phyloP scores from a whole-genome alignment of 2,329 filamentous ascomycete species.

The Aspergillus sp. region DNA sequence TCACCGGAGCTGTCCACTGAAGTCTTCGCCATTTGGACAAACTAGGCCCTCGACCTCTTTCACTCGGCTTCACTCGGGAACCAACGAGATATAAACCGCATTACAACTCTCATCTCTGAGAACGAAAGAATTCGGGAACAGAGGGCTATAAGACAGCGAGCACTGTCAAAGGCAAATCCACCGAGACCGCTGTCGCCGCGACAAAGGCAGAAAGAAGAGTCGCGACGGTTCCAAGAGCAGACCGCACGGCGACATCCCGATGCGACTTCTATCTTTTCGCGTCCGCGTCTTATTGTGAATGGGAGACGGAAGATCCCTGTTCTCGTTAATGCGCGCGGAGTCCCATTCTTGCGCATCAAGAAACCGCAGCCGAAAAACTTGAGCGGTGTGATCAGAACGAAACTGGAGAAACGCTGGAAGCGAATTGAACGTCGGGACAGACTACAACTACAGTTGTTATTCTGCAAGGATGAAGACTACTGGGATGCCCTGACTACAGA shows the following conservation, averaged over 20 bases:
- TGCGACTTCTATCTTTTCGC: conserved; percentile 31
- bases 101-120: conserved; percentile 27
- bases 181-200: conserved; percentile 21
- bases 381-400: conserved; percentile 35
- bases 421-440: conserved; percentile 31
- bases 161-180: conserved; percentile 12
- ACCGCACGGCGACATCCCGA: conserved; percentile 33
- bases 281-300: conserved; percentile 30
- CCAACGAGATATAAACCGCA: conserved; percentile 18
- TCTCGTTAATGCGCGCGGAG: conserved; percentile 40
- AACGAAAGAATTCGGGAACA: conserved; percentile 19
- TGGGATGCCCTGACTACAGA: conserved; percentile 38
- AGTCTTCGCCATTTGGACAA: conserved; percentile 1
- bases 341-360: conserved; percentile 44
- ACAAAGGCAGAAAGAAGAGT: conserved; percentile 23
- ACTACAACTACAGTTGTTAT: conserved; percentile 27
- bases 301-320: conserved; percentile 40
- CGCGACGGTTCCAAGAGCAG: conserved; percentile 22
- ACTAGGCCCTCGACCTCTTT: conserved; percentile 38
- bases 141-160: conserved; percentile 19
- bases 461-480: conserved; percentile 39
- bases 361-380: conserved; percentile 43
- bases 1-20: conserved; percentile 4
- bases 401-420: conserved; percentile 33
- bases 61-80: conserved; percentile 31